Conservation (phyloP, 192 early-diverging fungal genomes). For the Kappamyces sp. region DNA sequence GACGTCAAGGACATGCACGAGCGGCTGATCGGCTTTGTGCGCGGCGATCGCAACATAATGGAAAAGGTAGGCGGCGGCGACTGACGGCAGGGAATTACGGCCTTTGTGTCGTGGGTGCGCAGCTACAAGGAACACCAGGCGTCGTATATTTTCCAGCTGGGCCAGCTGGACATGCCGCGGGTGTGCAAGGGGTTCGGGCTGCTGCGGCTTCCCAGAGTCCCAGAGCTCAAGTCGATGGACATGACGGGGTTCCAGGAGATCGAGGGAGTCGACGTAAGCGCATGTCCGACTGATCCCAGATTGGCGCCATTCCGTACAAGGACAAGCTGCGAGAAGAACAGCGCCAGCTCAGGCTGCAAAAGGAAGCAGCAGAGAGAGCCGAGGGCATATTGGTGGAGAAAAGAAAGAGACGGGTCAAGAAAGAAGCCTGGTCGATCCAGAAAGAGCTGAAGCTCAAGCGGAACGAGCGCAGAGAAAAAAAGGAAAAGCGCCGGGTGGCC, state of each 20-base stretch:
- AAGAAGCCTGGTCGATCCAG: constrained; percentile 67
- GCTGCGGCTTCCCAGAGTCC: constrained; percentile 85
- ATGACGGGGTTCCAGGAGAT: constrained; percentile 14
- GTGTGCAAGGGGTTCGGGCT: constrained; percentile 79
- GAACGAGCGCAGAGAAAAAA: constrained; percentile 62
- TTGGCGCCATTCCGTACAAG: constrained; percentile 58
- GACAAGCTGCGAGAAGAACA: constrained; percentile 68
- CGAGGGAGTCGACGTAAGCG: background rate
- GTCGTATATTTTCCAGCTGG: constrained; percentile 81
- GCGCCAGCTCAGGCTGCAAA: constrained; percentile 47
- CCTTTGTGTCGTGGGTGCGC: constrained; percentile 87
- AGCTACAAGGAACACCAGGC: constrained; percentile 94
- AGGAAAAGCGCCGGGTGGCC: constrained; percentile 35
- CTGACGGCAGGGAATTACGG: constrained; percentile 47
- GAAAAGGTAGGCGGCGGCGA: background rate
- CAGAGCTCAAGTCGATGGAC: constrained; percentile 61
- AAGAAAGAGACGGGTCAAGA: constrained; percentile 31
- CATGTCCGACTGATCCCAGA: constrained; percentile 26
- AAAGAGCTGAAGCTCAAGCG: constrained; percentile 60
- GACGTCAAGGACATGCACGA: constrained; percentile 77
- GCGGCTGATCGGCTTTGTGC: constrained; percentile 10
- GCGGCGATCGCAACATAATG: background rate
- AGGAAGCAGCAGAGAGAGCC: constrained; percentile 31
- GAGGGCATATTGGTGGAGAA: constrained; percentile 23
- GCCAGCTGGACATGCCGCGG: constrained; percentile 72